Evolutionary conservation across 1,284 basidiomycete species (phyloP), one percentile per base, ranked within the genome.

Genomic region (Golubevia sp.): DNA sequence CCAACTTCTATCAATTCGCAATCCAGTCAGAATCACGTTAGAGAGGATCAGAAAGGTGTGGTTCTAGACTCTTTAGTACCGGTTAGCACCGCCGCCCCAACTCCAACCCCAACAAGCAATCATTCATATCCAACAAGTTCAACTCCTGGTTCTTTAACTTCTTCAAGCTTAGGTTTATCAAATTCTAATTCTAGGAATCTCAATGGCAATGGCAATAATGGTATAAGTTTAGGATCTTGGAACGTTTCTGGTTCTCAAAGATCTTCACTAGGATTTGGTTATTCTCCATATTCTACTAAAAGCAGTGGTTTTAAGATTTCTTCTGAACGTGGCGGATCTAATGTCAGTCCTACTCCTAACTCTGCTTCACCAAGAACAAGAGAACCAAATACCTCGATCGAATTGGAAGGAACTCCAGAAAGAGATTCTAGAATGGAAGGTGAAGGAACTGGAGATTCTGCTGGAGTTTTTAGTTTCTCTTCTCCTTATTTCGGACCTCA

Each of bases 231-330:
- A 34, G 20, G 55, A 63, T 4, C 61, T 63, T 23, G 30, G 73
- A 77, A 62, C 73, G 71, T 21, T 56, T 69, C 8, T 63, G 48
- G 34, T 44, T 23, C 34, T 38, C 49, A 11, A 61, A 76, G 59
- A 68, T 64, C 56, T 67, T 69, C 53, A 61, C 59, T 20, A 66
- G 66, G 54, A 66, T 74, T 64, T 64, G 67, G 57, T 71, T 75
- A n/a, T 75, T 70, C 49, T 64, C 75, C 48, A 13, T 44, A 44
- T 44, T 44, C 38, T 13, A 44, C 38, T 13, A 44, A 44, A 18
- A 71, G 72, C 67, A 79, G 74, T 48, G 69, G 66, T 1, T 79
- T 75, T 64, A 70, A 69, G 59, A 79, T 72, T 13, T 74, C 72
- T 11, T 74, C 76, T 23, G 76, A 77, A 68, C 67, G 76, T 24